These are phyloP conservation scores for Fraxinus sp. DNA, from an alignment of 305 asterid genomes.

Conservation along the genomic window DNA sequence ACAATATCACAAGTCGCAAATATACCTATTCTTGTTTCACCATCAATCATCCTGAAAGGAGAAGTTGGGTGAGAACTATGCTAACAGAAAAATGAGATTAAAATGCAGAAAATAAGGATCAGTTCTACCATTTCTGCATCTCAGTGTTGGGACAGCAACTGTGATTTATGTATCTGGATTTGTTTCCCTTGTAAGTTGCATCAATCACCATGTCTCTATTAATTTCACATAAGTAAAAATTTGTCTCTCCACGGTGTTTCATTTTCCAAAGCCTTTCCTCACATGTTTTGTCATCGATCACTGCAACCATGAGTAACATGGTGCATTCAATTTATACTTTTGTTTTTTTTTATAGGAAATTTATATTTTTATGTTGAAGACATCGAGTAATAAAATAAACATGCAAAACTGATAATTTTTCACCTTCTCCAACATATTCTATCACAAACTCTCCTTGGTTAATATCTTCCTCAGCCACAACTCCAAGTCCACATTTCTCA, in stretches of 20 bases:
- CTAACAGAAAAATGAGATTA: not conserved
- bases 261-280: constrained; percentile 97
- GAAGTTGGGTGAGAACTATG: constrained; percentile 21
- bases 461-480: constrained; percentile 92
- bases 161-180: constrained; percentile 94
- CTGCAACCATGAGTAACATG: constrained; percentile 41
- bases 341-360: not conserved
- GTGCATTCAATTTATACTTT: constrained; percentile 14
- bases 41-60: constrained; percentile 78
- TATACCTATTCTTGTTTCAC: constrained; percentile 95
- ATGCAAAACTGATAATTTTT: constrained; percentile 8
- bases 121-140: constrained; percentile 89
- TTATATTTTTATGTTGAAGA: not conserved
- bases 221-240: constrained; percentile 92
- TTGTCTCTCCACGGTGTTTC: constrained; percentile 88
- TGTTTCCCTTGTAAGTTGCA: constrained; percentile 96
- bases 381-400: constrained; percentile 1
- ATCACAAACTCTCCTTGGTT: constrained; percentile 78
- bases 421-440: constrained; percentile 99
- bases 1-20: constrained; percentile 72
- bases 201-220: constrained; percentile 95
- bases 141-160: constrained; percentile 96
- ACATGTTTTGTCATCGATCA: constrained; percentile 93
- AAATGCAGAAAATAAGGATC: constrained; percentile 21
- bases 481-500: constrained; percentile 95